Evolutionary conservation across 2,329 filamentous ascomycete species (phyloP).

Genomic region (Hymenoscyphus albidus): DNA sequence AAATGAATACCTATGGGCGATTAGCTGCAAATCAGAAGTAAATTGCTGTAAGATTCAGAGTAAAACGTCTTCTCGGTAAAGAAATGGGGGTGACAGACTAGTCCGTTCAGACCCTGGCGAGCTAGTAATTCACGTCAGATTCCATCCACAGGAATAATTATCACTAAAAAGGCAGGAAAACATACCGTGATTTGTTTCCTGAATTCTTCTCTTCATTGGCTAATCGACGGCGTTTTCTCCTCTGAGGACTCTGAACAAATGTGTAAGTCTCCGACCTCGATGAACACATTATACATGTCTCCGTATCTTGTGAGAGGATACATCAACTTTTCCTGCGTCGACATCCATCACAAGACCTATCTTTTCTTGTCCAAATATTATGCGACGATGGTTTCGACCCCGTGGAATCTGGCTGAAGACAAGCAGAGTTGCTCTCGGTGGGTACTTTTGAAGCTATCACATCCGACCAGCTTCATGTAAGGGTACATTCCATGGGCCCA

Average conservation of each 20-base stretch:
- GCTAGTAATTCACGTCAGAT: conserved; percentile 13
- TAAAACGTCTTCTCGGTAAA: background rate
- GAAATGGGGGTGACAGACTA: conserved; percentile 6
- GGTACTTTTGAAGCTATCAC: conserved; percentile 19
- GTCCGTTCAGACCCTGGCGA: conserved; percentile 24
- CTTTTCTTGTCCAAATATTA: conserved; percentile 45
- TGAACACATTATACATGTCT: conserved; percentile 70
- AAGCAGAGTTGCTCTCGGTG: conserved; percentile 9
- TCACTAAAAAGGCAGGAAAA: background rate
- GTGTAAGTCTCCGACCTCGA: conserved; percentile 74
- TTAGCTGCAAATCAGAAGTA: conserved; percentile 2
- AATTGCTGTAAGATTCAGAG: background rate
- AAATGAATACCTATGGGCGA: conserved; percentile 15
- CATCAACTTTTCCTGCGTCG: conserved; percentile 46
- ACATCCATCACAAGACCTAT: conserved; percentile 62
- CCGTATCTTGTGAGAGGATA: conserved; percentile 69
- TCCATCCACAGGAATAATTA: background rate
- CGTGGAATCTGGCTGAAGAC: conserved; percentile 8
- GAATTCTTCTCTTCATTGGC: conserved; percentile 43
- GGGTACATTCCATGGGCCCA: background rate
- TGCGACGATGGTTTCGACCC: conserved; percentile 14
- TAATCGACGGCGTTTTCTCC: conserved; percentile 72
- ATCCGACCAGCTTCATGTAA: background rate
- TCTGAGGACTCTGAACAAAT: conserved; percentile 68
- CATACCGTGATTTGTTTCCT: conserved; percentile 24